phyloP scores from a whole-genome alignment of 2,329 filamentous ascomycete genomes.

The Pseudocercospora fijiensis region DNA sequence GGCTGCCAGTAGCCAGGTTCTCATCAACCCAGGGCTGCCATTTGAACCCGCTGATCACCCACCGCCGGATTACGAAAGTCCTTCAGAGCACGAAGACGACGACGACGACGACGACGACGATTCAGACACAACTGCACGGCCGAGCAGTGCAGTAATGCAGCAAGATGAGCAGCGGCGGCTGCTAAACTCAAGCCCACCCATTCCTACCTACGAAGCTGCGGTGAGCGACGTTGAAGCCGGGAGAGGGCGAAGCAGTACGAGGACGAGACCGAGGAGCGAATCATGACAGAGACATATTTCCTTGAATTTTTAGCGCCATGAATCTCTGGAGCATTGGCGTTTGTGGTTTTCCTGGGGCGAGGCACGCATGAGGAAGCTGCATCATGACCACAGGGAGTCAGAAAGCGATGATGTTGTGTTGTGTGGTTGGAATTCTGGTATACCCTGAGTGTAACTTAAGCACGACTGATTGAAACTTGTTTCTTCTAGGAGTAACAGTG shows the following conservation, averaged over 20 bases:
- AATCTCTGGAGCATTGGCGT: constrained; percentile 4
- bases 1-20: constrained; percentile 22
- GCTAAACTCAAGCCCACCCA: constrained; percentile 57
- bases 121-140: constrained; percentile 30
- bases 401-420: constrained; percentile 2
- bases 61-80: constrained; percentile 53
- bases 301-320: not conserved
- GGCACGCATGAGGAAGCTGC: not conserved
- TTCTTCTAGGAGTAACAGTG: constrained; percentile 8
- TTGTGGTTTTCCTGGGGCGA: not conserved
- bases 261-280: constrained; percentile 21
- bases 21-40: constrained; percentile 32
- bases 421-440: constrained; percentile 4
- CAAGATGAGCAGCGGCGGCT: constrained; percentile 15
- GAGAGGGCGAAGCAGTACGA: constrained; percentile 32
- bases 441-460: constrained; percentile 1
- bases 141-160: constrained; percentile 20
- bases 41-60: constrained; percentile 38
- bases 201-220: constrained; percentile 80
- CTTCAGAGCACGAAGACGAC: constrained; percentile 34
- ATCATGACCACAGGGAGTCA: not conserved
- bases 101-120: constrained; percentile 22
- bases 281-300: constrained; percentile 20
- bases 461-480: constrained; percentile 8
- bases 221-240: constrained; percentile 43